Conservation (phyloP, 441 rosid genomes). For the Macaranga tanarius region DNA sequence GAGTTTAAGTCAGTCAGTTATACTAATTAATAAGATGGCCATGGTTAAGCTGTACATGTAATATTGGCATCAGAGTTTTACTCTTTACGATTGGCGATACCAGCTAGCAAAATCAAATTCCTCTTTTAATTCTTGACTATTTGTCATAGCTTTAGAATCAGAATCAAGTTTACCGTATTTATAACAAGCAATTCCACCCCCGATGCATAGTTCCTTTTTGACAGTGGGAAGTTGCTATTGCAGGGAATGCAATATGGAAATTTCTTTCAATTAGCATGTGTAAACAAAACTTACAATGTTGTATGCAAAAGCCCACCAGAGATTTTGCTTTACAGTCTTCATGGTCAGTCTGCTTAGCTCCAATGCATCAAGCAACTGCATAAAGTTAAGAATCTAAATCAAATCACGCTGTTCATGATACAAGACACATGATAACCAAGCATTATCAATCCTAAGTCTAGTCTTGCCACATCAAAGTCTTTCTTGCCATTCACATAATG, state of each 20-base stretch:
- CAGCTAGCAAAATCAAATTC: not conserved
- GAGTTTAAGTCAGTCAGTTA: not conserved
- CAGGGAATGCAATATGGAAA: not conserved
- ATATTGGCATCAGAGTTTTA: too few relatives aligned
- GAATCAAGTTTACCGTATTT: not conserved
- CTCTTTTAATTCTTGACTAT: not conserved
- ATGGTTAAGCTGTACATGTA: too few relatives aligned
- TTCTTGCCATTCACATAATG: not conserved
- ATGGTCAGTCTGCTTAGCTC: slow-evolving; percentile 92
- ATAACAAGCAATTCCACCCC: not conserved
- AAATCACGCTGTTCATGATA: slow-evolving; percentile 6
- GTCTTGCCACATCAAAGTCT: not conserved
- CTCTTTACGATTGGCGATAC: not conserved
- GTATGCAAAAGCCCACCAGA: slow-evolving; percentile 99
- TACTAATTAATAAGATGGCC: too few relatives aligned
- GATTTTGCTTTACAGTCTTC: slow-evolving; percentile 97
- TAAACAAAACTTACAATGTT: slow-evolving; percentile 68
- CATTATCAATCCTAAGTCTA: not conserved
- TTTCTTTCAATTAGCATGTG: not conserved
- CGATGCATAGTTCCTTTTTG: not conserved
- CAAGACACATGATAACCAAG: not conserved
- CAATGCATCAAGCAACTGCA: slow-evolving; percentile 91
- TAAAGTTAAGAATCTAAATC: slow-evolving; percentile 12
- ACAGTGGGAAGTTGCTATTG: slow-evolving; percentile 2
- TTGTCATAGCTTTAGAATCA: not conserved